phyloP scores from a whole-genome alignment of 225 moss, liverwort and hornwort genomes.

The Rhytidiadelphus loreus region DNA sequence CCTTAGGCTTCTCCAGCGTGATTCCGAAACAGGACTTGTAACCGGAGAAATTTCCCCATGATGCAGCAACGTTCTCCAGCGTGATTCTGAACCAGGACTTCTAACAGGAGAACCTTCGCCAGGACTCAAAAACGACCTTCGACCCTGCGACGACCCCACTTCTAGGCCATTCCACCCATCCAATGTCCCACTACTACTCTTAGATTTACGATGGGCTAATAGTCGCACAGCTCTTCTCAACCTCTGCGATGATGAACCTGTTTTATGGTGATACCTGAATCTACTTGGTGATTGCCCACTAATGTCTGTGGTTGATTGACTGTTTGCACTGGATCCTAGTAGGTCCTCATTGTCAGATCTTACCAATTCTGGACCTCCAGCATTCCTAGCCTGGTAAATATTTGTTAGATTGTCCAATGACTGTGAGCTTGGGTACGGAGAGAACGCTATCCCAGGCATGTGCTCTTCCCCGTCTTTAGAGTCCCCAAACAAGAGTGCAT shows the following conservation, averaged over 20 bases:
- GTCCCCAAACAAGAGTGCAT: conserved; percentile 34
- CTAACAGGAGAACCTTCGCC: conserved; percentile 11
- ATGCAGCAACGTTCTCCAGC: conserved; percentile 9
- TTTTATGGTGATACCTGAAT: conserved; percentile 5
- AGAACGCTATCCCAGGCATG: conserved; percentile 38
- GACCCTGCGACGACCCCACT: conserved; percentile 7
- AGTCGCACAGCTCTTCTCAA: conserved; percentile 21
- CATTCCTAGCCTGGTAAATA: not conserved
- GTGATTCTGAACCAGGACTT: conserved; percentile 15
- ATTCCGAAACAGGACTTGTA: conserved; percentile 6
- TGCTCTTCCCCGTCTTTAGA: conserved; percentile 22
- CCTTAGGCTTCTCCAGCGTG: conserved; percentile 21
- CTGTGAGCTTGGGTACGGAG: conserved; percentile 3
- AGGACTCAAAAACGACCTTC: conserved; percentile 4
- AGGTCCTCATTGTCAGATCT: conserved; percentile 16
- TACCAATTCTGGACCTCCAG: conserved; percentile 9
- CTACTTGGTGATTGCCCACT: conserved; percentile 7
- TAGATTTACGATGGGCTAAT: conserved; percentile 35
- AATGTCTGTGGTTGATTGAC: conserved; percentile 2
- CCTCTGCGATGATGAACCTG: conserved; percentile 28
- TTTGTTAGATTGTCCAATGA: not conserved
- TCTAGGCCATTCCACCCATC: conserved; percentile 40
- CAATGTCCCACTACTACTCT: conserved; percentile 24
- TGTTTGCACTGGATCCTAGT: conserved; percentile 10
- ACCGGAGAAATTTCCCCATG: conserved; percentile 10